Evolutionary conservation across 176 grass and related monocot species (phyloP), one percentile per base, ranked within the genome.

Genomic region (Carex myosuroides): DNA sequence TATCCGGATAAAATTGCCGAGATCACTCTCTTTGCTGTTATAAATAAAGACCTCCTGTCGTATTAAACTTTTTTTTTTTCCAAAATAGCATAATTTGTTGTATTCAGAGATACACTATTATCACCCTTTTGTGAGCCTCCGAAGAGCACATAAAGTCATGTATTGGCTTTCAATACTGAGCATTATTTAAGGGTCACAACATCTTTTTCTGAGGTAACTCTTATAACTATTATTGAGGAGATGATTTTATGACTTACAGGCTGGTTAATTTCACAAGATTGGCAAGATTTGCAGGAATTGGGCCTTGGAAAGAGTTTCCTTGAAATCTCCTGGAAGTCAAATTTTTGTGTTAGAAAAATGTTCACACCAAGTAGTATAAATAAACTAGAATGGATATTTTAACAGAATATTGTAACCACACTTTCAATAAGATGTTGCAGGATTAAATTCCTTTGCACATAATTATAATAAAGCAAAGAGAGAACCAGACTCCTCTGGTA

Each of bases 281-380:
- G 10, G 93, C 85, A 85, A 98, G 33, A 82, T 75, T 93, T 24
- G 74, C 10, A 66, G 91, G 92, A 88, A 98, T 70, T 56, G 92
- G 89, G 70, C 92, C 95, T 88, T 92, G 55, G 65, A 98, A 98
- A 72, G 88, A 90, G 87, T 95, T 98, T 1, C 95, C 95, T 78
- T 98, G 91, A 76, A 98, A 90, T 69, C 91, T 86, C 85, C 92
- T 98, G 67, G 13, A 83, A 78, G 62, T 77, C 42, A 33, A 78
- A 33, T 9, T 71, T 24, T 83, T 67, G 11, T 24, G 24, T 78
- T 78, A 78, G 52, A 0, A 32, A 64, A 62, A 9, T 63, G 29
- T 83, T 81, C 50, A 26, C 4, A 82, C 61, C 12, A 82, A 53
- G 2, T 61, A 18, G 57, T 1, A 48, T 76, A 76, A 29, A 76